Evolutionary conservation across 2,329 filamentous ascomycete genomes (phyloP).

Genomic region (Orbilia quercus): DNA sequence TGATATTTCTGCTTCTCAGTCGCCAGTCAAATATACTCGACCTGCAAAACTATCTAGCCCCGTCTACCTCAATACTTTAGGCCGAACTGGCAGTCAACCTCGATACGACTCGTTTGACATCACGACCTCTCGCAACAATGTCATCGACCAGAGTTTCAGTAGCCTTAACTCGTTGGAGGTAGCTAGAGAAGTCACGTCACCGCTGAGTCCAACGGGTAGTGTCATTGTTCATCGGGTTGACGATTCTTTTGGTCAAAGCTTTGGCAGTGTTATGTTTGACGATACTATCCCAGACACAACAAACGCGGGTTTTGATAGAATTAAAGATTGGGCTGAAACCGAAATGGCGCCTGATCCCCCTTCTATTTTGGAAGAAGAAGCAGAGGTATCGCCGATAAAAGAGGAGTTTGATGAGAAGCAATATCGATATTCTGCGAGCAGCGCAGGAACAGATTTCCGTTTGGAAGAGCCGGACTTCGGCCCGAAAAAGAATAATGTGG

Average conservation of each 20-base stretch:
- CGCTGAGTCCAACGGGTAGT: conserved; percentile 44
- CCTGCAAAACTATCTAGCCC: conserved; percentile 23
- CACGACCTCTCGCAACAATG: conserved; percentile 2
- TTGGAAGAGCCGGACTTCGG: conserved; percentile 19
- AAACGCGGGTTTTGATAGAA: conserved; percentile 5
- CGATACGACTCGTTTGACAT: conserved; percentile 30
- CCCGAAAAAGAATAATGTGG: neutral
- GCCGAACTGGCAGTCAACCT: neutral
- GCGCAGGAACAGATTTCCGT: conserved; percentile 6
- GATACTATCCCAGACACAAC: conserved; percentile 34
- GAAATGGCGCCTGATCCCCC: conserved; percentile 10
- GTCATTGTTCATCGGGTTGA: conserved; percentile 30
- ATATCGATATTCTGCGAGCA: conserved; percentile 21
- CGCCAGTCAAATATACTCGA: neutral
- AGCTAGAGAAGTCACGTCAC: conserved; percentile 25
- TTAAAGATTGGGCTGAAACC: conserved; percentile 16
- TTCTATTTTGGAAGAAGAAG: conserved; percentile 24
- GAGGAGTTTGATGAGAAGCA: conserved; percentile 31
- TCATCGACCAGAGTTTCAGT: conserved; percentile 28
- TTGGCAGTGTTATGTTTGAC: conserved; percentile 32
- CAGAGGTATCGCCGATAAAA: conserved; percentile 47
- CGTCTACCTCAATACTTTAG: conserved; percentile 7
- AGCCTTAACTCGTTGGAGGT: conserved; percentile 39
- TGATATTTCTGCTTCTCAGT: neutral
- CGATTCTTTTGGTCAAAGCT: conserved; percentile 40